A percentile compares a stretch with the other conserved stretches of the same genome.
phyloP scores from a whole-genome alignment of 495 filamentous ascomycete species.

The Aspergillus indologenus region DNA sequence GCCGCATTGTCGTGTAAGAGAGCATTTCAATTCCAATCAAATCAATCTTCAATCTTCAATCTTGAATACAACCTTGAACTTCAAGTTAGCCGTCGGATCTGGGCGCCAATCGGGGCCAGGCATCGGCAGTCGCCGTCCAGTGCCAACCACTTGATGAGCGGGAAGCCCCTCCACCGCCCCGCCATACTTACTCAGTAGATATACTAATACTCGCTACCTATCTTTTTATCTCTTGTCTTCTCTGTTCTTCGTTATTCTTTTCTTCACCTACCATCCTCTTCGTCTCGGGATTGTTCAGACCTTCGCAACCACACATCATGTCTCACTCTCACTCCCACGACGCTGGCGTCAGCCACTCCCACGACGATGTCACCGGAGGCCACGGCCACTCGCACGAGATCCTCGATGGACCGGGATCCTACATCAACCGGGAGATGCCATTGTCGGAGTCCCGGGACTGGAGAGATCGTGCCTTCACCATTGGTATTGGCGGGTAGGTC shows the following conservation, averaged over 20 bases:
- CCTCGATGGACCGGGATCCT: conserved; percentile 90
- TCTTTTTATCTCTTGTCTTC: background rate
- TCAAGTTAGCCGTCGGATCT: background rate
- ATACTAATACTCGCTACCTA: background rate
- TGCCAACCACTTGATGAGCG: too few species aligned
- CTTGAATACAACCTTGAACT: too few species aligned
- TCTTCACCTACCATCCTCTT: too few species aligned
- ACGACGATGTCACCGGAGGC: conserved; percentile 62
- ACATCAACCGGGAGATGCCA: conserved; percentile 86
- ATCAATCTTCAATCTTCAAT: too few species aligned
- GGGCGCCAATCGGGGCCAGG: background rate
- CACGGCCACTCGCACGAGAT: conserved; percentile 97
- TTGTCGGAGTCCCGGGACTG: conserved; percentile 84
- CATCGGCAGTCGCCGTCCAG: background rate
- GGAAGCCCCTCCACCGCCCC: background rate
- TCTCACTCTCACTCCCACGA: conserved; percentile 59
- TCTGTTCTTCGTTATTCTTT: background rate
- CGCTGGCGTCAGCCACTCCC: conserved; percentile 51
- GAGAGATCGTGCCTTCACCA: conserved; percentile 87
- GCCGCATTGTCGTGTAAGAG: background rate
- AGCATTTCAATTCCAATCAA: background rate
- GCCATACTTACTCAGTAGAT: conserved; percentile 1
- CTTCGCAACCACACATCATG: conserved; percentile 21
- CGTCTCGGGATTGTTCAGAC: background rate
- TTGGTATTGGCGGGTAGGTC: conserved; percentile 93